phyloP scores from a whole-genome alignment of 129 eudicot species.

The Pittosporum tobira region DNA sequence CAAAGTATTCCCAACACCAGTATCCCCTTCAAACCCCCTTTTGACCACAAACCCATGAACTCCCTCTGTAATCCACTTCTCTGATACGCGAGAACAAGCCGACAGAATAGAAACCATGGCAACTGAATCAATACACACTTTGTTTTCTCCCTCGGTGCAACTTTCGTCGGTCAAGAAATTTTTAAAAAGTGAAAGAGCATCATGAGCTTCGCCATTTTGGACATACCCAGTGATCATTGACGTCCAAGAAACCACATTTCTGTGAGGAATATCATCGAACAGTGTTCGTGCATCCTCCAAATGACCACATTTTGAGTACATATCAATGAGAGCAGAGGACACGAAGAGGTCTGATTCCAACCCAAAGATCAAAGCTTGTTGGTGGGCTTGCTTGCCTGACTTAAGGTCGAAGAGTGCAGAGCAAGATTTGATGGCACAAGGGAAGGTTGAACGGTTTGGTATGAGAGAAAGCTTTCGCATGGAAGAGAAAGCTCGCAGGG shows the following conservation, averaged over 20 bases:
- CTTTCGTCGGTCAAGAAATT: constrained; percentile 22
- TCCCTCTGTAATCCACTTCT: constrained; percentile 22
- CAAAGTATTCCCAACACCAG: constrained; percentile 30
- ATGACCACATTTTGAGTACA: constrained; percentile 36
- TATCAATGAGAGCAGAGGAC: constrained; percentile 44
- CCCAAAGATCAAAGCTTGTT: constrained; percentile 42
- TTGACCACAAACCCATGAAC: constrained; percentile 30
- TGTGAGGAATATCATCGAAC: constrained; percentile 40
- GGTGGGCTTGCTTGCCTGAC: constrained; percentile 48
- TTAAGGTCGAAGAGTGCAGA: constrained; percentile 34
- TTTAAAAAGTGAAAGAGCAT: constrained; percentile 34
- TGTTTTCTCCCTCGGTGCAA: background rate
- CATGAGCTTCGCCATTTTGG: constrained; percentile 19
- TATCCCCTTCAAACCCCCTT: constrained; percentile 24
- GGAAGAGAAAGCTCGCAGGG: constrained; percentile 43
- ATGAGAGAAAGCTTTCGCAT: constrained; percentile 37
- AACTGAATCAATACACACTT: constrained; percentile 28
- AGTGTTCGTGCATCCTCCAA: constrained; percentile 28
- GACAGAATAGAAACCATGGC: constrained; percentile 22
- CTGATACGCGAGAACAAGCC: constrained; percentile 33
- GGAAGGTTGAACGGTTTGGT: constrained; percentile 43
- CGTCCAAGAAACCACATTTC: constrained; percentile 45
- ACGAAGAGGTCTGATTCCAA: constrained; percentile 33
- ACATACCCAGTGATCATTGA: constrained; percentile 41
- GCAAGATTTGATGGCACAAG: constrained; percentile 53